Conservation (phyloP, 129 eudicot genomes). For the Centaurea solstitialis region DNA sequence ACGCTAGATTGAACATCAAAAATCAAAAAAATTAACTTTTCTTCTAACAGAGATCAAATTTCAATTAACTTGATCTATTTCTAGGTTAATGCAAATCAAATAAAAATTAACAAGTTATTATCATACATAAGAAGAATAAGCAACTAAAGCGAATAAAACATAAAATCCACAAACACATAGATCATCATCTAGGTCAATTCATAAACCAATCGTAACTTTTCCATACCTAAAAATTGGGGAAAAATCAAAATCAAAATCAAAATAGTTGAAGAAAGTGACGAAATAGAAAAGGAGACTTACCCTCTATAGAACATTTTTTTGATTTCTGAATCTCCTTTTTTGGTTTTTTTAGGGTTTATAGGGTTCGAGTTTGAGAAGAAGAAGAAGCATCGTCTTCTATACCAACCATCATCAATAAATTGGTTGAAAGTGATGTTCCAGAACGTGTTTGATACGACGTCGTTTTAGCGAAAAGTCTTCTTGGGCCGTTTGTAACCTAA, state of each 20-base stretch:
- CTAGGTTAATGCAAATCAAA: slow-evolving; percentile 20
- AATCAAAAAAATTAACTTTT: not conserved
- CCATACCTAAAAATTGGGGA: not conserved
- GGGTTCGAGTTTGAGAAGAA: slow-evolving; percentile 22
- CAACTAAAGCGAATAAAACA: not conserved
- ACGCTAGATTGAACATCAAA: not conserved
- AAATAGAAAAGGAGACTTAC: slow-evolving; percentile 27
- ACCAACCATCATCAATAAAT: slow-evolving; percentile 4
- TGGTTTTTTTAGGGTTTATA: slow-evolving; percentile 31
- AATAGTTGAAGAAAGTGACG: not conserved
- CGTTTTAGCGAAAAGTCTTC: not conserved
- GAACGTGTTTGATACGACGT: not conserved
- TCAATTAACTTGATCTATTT: not conserved
- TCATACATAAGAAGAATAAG: not conserved
- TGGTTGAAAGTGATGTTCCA: slow-evolving; percentile 12
- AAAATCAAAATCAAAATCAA: not conserved
- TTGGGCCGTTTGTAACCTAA: not conserved
- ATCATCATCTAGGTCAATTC: not conserved
- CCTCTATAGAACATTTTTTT: slow-evolving; percentile 55
- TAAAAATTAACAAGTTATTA: not conserved
- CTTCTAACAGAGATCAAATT: not conserved
- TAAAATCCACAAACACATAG: not conserved
- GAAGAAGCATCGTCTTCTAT: no score
- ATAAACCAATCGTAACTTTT: not conserved
- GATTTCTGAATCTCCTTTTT: slow-evolving; percentile 3